Base-by-base conservation (phyloP, 202 grass and related monocot genomes). In the Saccharum hybrid region DNA sequence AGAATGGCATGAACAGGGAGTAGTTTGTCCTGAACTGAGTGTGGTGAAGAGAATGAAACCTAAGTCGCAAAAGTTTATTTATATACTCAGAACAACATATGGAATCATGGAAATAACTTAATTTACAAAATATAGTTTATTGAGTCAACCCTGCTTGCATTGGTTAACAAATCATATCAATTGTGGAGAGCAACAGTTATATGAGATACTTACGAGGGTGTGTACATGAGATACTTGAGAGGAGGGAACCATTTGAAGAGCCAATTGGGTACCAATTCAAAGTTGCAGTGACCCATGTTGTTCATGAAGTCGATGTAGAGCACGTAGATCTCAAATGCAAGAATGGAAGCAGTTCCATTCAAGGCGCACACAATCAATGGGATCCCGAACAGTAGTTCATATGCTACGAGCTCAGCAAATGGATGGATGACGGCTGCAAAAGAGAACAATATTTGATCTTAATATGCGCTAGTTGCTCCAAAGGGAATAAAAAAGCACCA, bases 211-310 rank as follows among this genome's bases (percentile, higher is more conserved):
- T 88, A 98, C 95, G 92, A 98, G 69, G 95, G 95, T 8, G 95
- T 98, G 74, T 98, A 98, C 95, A 98, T 98, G 63, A 98, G 85
- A 69, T 94, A 94, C 81, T 98, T 98, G 73, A 98, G 95, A 54
- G 90, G 92, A 4, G 95, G 95, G 51, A 94, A 93, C 76, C 66
- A 80, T 63, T 36, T 77, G 77, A 98, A 94, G 26, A 98, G 64
- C 88, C 87, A 93, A 39, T 61, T 90, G 6, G 95, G 95, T 51
- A 98, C 90, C 66, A 94, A 67, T 78, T 98, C 95, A 63, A 98
- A 98, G 80, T 97, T 98, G 87, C 95, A 94, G 70, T 98, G 95
- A 0, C 95, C 95, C 92, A 98, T 90, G 79, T 26, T 98, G 85
- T 98, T 98, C 95, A 98, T 98, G 68, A 98, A 87, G 56, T 98